These are phyloP conservation scores for Funneliformis geosporum DNA, from an alignment of 192 early-diverging fungal species.

Conservation along the genomic window DNA sequence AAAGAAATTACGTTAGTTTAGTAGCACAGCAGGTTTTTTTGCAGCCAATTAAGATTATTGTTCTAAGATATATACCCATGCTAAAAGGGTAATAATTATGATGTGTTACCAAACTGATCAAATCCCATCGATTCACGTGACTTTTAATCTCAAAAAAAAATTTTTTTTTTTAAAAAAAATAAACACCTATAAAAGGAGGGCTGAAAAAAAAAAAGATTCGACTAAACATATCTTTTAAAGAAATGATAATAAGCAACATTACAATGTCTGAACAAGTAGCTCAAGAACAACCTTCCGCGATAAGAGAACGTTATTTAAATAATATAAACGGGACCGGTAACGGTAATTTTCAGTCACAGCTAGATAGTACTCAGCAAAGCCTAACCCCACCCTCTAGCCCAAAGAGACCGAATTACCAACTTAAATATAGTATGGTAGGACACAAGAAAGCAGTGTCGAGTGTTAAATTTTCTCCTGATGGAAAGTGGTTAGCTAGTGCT, in stretches of 20 bases:
- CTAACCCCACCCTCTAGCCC: background rate
- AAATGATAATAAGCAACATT: too few species aligned
- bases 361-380: background rate
- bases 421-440: slow-evolving; percentile 87
- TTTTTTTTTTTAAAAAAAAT: too few species aligned
- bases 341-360: background rate
- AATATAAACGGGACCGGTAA: background rate
- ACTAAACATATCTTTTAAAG: too few species aligned
- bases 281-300: too few species aligned
- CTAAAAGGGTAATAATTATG: background rate
- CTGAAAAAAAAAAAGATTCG: too few species aligned
- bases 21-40: too few species aligned
- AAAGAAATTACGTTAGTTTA: too few species aligned
- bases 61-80: background rate
- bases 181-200: too few species aligned
- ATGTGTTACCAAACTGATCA: background rate
- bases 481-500: slow-evolving; percentile 90
- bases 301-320: too few species aligned
- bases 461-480: slow-evolving; percentile 98
- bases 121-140: background rate
- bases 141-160: background rate
- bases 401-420: slow-evolving; percentile 75
- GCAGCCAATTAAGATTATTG: background rate
- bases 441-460: slow-evolving; percentile 93
- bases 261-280: too few species aligned